A percentile compares a stretch with the other conserved stretches of the same genome.
These are phyloP conservation scores for Friedmanniomyces simplex DNA, from an alignment of 495 filamentous ascomycete genomes.

Conservation along the genomic window DNA sequence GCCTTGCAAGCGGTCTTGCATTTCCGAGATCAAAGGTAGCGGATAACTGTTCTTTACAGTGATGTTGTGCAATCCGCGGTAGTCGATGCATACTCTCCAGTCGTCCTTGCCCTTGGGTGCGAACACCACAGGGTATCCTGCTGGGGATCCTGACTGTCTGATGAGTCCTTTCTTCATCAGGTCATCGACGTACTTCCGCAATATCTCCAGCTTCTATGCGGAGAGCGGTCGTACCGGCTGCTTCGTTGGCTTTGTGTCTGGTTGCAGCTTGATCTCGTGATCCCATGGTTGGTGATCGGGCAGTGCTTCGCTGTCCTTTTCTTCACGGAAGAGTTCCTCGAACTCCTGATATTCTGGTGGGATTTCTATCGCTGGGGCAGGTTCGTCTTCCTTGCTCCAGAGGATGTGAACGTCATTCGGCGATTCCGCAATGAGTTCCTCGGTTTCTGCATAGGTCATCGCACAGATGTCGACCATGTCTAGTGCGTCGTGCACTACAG, in stretches of 20 bases:
- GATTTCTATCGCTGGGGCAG: not conserved
- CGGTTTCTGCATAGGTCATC: too few species aligned
- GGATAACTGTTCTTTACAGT: too few species aligned
- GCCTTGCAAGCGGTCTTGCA: constrained; percentile 8
- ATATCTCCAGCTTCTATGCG: not conserved
- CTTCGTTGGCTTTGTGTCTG: not conserved
- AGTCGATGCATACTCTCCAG: too few species aligned
- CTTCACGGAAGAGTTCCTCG: not conserved
- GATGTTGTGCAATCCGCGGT: too few species aligned
- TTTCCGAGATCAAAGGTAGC: too few species aligned
- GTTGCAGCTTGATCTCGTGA: too few species aligned
- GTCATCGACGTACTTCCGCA: not conserved
- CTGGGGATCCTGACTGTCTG: not conserved
- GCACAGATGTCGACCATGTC: not conserved
- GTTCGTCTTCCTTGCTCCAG: not conserved
- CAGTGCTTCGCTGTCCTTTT: not conserved
- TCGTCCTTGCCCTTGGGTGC: too few species aligned
- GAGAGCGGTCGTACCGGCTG: not conserved
- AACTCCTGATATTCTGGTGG: not conserved
- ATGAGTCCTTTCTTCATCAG: not conserved
- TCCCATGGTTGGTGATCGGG: too few species aligned
- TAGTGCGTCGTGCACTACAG: not conserved
- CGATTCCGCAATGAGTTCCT: too few species aligned
- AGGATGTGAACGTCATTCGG: not conserved
- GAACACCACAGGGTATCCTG: too few species aligned